These are phyloP conservation scores for Pyrus hybrid DNA, from an alignment of 331 rosid genomes.

Conservation along the genomic window DNA sequence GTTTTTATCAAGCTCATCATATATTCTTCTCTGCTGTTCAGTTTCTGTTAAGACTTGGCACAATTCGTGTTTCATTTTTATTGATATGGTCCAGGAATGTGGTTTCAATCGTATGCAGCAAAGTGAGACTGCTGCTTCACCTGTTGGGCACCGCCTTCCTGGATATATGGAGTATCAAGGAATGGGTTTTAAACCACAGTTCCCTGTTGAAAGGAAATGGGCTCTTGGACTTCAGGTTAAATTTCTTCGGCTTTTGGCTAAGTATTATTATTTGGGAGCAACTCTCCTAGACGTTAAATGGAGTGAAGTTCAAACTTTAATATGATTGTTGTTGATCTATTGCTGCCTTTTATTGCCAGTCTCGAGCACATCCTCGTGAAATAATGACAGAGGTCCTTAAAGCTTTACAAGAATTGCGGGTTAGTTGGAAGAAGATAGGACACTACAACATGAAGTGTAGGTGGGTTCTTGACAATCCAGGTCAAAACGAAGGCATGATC, in stretches of 20 bases:
- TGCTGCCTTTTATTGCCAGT: conserved; percentile 39
- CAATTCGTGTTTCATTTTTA: background rate
- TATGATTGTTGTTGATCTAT: conserved; percentile 2
- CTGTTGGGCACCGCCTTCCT: conserved; percentile 58
- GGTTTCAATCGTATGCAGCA: conserved; percentile 52
- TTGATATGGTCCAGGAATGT: conserved; percentile 40
- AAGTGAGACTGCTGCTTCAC: conserved; percentile 46
- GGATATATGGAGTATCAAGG: conserved; percentile 64
- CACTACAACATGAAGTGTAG: conserved; percentile 94
- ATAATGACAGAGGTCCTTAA: conserved; percentile 92
- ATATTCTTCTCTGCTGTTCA: background rate
- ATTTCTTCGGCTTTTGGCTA: conserved; percentile 6
- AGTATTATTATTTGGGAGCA: background rate
- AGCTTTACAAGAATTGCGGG: conserved; percentile 80
- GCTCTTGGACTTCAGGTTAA: conserved; percentile 95
- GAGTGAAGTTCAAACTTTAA: background rate
- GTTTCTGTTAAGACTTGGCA: background rate
- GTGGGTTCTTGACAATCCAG: conserved; percentile 50
- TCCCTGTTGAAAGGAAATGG: conserved; percentile 80
- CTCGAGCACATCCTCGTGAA: conserved; percentile 87
- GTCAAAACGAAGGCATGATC: conserved; percentile 51
- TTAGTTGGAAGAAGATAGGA: conserved; percentile 93
- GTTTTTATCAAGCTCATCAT: background rate
- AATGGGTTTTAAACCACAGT: conserved; percentile 47
- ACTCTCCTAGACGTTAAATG: background rate